These are phyloP conservation scores for Paraglomus brasilianum DNA, from an alignment of 192 early-diverging fungal species.

Conservation along the genomic window DNA sequence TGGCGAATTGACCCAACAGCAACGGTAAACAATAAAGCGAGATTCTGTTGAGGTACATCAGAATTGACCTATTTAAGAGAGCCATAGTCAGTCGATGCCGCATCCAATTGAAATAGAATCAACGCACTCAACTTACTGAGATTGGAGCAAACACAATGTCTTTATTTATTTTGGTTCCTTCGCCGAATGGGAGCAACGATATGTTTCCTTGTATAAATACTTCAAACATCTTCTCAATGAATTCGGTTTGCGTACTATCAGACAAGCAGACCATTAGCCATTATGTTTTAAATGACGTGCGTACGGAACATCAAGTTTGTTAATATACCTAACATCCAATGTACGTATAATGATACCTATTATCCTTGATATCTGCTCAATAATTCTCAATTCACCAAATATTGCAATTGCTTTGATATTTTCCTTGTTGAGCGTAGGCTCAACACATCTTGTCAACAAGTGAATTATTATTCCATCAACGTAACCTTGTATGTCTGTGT, in stretches of 20 bases:
- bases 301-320: too few relatives aligned
- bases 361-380: slow-evolving; percentile 43
- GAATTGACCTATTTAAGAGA: slow-evolving; percentile 27
- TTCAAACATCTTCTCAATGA: slow-evolving; percentile 45
- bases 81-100: too few relatives aligned
- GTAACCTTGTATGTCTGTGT: slow-evolving; percentile 44
- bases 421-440: slow-evolving; percentile 35
- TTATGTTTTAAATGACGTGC: neutral
- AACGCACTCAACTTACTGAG: too few relatives aligned
- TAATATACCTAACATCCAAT: slow-evolving; percentile 46
- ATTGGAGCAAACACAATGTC: too few relatives aligned
- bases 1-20: slow-evolving; percentile 28
- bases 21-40: slow-evolving; percentile 29
- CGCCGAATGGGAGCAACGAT: slow-evolving; percentile 22
- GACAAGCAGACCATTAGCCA: neutral
- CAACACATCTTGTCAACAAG: slow-evolving; percentile 43
- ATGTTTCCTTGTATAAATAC: slow-evolving; percentile 46
- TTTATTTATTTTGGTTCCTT: slow-evolving; percentile 5
- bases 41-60: slow-evolving; percentile 18
- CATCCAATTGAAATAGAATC: too few relatives aligned
- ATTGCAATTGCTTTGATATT: slow-evolving; percentile 33
- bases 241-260: slow-evolving; percentile 42
- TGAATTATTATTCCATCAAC: slow-evolving; percentile 41
- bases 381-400: slow-evolving; percentile 34
- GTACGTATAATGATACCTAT: slow-evolving; percentile 42